Conservation (phyloP, 495 filamentous ascomycete genomes). For the Penicillium canescens region DNA sequence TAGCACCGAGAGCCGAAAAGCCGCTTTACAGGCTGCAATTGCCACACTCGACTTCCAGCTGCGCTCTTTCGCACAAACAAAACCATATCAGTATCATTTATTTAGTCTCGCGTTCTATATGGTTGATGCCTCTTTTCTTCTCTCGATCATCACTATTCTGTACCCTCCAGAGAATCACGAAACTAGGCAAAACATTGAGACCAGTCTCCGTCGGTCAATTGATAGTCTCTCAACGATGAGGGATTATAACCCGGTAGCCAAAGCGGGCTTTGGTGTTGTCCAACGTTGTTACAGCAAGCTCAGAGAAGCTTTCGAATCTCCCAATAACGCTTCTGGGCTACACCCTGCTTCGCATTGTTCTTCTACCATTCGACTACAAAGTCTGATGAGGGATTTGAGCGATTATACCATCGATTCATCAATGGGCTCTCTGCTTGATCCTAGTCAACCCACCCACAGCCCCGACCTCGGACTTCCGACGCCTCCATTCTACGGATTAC, state of each 20-base stretch:
- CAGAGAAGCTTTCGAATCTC: neutral
- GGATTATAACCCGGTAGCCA: neutral
- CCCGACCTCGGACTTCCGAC: too few species aligned
- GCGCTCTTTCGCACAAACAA: constrained; percentile 3
- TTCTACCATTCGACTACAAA: too few species aligned
- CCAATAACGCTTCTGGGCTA: neutral
- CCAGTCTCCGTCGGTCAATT: constrained; percentile 5
- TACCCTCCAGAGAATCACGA: constrained; percentile 3
- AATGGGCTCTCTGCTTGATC: too few species aligned
- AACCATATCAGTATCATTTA: constrained; percentile 9
- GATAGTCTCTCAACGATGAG: constrained; percentile 3
- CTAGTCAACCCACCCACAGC: too few species aligned
- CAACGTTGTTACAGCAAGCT: constrained; percentile 1
- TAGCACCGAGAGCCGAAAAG: constrained; percentile 8
- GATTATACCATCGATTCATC: too few species aligned
- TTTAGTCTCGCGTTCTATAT: constrained; percentile 7
- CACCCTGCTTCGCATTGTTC: too few species aligned
- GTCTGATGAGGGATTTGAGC: too few species aligned
- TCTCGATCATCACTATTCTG: constrained; percentile 4
- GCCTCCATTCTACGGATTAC: too few species aligned
- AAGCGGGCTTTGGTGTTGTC: neutral
- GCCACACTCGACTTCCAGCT: constrained; percentile 8
- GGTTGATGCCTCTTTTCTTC: constrained; percentile 1
- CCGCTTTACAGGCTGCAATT: constrained; percentile 8
- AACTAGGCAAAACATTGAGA: constrained; percentile 2